Evolutionary conservation across 306 rosid genomes (phyloP).

Genomic region (Ochetophila trinervis): DNA sequence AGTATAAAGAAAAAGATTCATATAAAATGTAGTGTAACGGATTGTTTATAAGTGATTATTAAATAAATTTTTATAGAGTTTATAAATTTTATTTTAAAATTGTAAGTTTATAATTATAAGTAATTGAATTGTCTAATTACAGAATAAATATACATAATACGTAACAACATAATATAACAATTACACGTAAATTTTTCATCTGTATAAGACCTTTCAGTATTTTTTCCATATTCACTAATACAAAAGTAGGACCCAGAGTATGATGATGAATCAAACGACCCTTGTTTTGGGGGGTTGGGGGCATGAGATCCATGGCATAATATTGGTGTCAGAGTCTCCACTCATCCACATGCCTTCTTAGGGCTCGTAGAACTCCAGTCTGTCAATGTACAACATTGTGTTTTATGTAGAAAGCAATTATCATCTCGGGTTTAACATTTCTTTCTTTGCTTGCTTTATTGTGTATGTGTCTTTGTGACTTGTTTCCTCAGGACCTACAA

Average conservation of each 20-base stretch:
- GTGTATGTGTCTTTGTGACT: not conserved
- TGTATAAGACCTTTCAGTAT: too few species aligned
- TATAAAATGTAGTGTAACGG: too few species aligned
- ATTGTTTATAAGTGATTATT: too few species aligned
- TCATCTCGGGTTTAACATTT: not conserved
- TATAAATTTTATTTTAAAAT: too few species aligned
- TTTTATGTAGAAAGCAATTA: slow-evolving; percentile 31
- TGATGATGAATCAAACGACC: slow-evolving; percentile 33
- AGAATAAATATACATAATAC: too few species aligned
- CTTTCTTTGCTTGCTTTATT: not conserved
- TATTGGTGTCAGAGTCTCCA: slow-evolving; percentile 53
- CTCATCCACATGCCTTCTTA: slow-evolving; percentile 41
- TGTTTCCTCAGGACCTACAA: not conserved
- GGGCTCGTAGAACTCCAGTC: slow-evolving; percentile 38
- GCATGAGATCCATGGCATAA: slow-evolving; percentile 39
- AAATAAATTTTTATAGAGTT: too few species aligned
- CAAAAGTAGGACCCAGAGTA: slow-evolving; percentile 34
- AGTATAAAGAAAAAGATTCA: too few species aligned
- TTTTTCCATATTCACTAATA: not conserved
- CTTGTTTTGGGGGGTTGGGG: slow-evolving; percentile 27
- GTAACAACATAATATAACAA: too few species aligned
- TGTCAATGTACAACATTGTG: slow-evolving; percentile 44
- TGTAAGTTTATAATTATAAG: too few species aligned
- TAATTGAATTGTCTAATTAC: too few species aligned
- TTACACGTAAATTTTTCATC: too few species aligned